Percentiles rank a stretch among this genome's conserved stretches.
Evolutionary conservation across 75 land plant genomes (phyloP).

Genomic region (Selaginella moellendorffii): DNA sequence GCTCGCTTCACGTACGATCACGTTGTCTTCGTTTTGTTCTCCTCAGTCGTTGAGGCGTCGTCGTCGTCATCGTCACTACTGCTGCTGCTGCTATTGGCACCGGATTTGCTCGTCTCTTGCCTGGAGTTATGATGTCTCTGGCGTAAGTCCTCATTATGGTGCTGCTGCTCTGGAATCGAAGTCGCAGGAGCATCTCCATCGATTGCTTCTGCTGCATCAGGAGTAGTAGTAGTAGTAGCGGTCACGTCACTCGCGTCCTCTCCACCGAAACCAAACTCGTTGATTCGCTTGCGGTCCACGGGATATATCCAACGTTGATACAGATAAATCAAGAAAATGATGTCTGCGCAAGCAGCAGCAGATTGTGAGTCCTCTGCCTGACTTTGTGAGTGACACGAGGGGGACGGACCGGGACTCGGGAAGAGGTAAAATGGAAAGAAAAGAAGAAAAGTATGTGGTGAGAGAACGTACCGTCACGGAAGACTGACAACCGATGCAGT

Average conservation of each 20-base stretch:
- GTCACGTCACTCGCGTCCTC: conserved; percentile 26
- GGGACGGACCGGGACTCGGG: neutral
- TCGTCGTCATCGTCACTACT: no score
- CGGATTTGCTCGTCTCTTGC: no score
- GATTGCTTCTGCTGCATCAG: no score
- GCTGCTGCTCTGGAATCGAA: no score
- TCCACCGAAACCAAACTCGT: conserved; percentile 97
- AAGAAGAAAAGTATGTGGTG: neutral
- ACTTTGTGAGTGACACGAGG: neutral
- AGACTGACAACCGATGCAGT: conserved; percentile 90
- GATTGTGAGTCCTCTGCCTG: neutral
- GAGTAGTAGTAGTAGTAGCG: no score
- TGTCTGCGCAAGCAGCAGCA: conserved; percentile 41
- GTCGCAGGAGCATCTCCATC: no score
- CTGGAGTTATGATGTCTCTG: no score
- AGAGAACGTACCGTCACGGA: conserved; percentile 69
- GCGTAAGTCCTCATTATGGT: no score
- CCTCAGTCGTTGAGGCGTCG: no score
- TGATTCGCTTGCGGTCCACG: conserved; percentile 75
- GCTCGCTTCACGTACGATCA: no score
- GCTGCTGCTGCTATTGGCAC: no score
- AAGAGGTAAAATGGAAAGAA: conserved; percentile 1
- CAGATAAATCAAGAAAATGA: conserved; percentile 77
- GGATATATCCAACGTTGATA: conserved; percentile 97
- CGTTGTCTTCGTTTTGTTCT: no score